Percentiles rank a stretch among this genome's conserved stretches.
Evolutionary conservation across 805 yeast species (phyloP).

Genomic region (Metschnikowia cubensis): DNA sequence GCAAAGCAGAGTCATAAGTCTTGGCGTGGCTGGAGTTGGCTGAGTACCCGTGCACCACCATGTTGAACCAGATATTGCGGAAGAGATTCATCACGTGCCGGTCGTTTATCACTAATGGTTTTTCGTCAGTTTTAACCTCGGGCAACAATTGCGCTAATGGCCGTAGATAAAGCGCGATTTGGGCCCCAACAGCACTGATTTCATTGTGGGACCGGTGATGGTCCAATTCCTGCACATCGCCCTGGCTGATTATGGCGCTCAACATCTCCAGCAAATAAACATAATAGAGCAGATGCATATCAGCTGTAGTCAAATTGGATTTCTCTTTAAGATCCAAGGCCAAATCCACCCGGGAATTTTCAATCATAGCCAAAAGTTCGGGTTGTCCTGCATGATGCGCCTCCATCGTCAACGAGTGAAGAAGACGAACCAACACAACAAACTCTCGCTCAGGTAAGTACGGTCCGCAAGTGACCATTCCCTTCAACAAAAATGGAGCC

Average conservation of each 20-base stretch:
- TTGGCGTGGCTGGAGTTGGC: constrained; percentile 51
- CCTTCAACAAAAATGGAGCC: constrained; percentile 54
- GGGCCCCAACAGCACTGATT: constrained; percentile 65
- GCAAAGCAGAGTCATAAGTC: constrained; percentile 46
- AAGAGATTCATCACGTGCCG: constrained; percentile 55
- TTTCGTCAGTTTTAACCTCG: constrained; percentile 35
- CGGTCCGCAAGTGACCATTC: constrained; percentile 60
- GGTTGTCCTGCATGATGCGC: constrained; percentile 43
- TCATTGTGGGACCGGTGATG: constrained; percentile 78
- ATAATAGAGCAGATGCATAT: constrained; percentile 40
- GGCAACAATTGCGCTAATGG: constrained; percentile 81
- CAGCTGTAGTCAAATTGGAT: constrained; percentile 15
- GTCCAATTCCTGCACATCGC: constrained; percentile 71
- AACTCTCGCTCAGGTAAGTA: constrained; percentile 65
- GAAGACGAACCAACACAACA: constrained; percentile 53
- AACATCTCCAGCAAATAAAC: constrained; percentile 65
- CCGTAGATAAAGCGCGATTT: constrained; percentile 56
- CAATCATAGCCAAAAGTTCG: constrained; percentile 37
- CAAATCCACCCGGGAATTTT: constrained; percentile 47
- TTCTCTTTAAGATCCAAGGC: constrained; percentile 36
- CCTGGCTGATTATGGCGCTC: constrained; percentile 64
- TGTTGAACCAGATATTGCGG: constrained; percentile 90
- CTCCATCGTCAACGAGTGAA: constrained; percentile 45
- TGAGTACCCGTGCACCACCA: constrained; percentile 88
- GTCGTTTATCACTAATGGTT: constrained; percentile 43